Evolutionary conservation across 352 stramenopile species (phyloP).

Genomic region (Globisporangium parvum): DNA sequence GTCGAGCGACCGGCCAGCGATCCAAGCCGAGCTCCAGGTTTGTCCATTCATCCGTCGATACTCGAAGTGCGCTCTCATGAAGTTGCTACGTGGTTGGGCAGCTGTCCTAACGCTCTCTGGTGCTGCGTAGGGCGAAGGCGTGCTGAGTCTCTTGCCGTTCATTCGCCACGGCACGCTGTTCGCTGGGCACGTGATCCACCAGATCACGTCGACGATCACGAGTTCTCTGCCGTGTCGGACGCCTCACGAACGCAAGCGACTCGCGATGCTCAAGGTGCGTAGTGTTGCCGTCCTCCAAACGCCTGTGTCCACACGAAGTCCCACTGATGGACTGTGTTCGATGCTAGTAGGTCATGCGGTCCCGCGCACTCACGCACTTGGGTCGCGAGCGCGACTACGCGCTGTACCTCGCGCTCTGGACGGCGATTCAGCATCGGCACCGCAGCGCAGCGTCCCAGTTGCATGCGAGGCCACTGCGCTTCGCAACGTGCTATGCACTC

Average conservation of each 20-base stretch:
- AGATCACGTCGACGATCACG: slow-evolving; percentile 33
- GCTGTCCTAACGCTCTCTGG: background rate
- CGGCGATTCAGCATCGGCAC: slow-evolving; percentile 10
- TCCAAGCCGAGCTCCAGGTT: slow-evolving; percentile 61
- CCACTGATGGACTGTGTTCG: too few species aligned
- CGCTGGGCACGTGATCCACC: slow-evolving; percentile 41
- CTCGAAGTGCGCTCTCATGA: too few species aligned
- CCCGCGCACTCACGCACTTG: slow-evolving; percentile 46
- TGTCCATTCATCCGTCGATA: background rate
- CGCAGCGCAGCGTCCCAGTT: slow-evolving; percentile 1
- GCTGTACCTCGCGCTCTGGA: slow-evolving; percentile 52
- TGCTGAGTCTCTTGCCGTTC: slow-evolving; percentile 71
- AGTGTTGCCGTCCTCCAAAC: background rate
- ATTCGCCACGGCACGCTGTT: slow-evolving; percentile 66
- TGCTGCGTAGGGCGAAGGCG: slow-evolving; percentile 29
- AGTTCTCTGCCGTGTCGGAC: slow-evolving; percentile 28
- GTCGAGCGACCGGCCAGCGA: slow-evolving; percentile 38
- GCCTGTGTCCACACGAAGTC: background rate
- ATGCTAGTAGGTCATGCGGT: slow-evolving; percentile 57
- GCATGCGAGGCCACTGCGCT: background rate
- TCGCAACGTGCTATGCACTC: slow-evolving; percentile 6
- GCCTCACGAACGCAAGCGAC: slow-evolving; percentile 40
- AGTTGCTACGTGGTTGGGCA: too few species aligned
- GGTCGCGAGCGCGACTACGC: slow-evolving; percentile 63
- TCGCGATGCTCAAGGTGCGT: slow-evolving; percentile 55